Evolutionary conservation across 1,284 basidiomycete species (phyloP).

Genomic region (Ganoderma resinaceum): DNA sequence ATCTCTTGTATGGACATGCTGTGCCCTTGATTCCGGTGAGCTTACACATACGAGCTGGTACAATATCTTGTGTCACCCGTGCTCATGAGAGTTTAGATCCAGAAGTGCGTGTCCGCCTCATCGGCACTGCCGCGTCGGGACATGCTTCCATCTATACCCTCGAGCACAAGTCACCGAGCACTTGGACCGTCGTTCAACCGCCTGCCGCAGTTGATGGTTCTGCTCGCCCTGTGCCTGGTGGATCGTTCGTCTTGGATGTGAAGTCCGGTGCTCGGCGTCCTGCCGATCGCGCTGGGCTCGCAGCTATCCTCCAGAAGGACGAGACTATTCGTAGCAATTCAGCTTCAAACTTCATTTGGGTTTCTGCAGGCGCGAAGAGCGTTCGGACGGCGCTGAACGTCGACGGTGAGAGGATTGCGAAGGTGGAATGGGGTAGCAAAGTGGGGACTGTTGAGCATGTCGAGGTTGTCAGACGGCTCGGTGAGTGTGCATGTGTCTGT

Average conservation of each 20-base stretch:
- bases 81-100: constrained; percentile 48
- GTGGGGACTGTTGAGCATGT: constrained; percentile 53
- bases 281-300: constrained; percentile 54
- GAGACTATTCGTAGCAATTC: constrained; percentile 23
- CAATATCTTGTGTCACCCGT: background rate
- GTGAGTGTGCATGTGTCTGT: constrained; percentile 41
- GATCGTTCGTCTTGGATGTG: constrained; percentile 68
- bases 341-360: constrained; percentile 50
- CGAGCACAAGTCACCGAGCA: constrained; percentile 44
- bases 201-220: constrained; percentile 53
- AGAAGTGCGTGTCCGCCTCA: constrained; percentile 61
- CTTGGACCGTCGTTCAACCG: constrained; percentile 56
- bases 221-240: constrained; percentile 55
- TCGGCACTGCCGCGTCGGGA: constrained; percentile 69
- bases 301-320: constrained; percentile 38
- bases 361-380: constrained; percentile 65
- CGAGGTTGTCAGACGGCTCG: constrained; percentile 61
- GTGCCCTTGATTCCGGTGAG: constrained; percentile 32
- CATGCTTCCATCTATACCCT: constrained; percentile 65
- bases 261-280: constrained; percentile 57
- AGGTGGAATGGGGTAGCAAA: constrained; percentile 63
- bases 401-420: constrained; percentile 64
- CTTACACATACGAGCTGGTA: background rate
- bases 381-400: constrained; percentile 61
- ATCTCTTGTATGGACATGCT: constrained; percentile 73